Evolutionary conservation across 192 early-diverging fungal species (phyloP).

Genomic region (Backusella tarrabulga): DNA sequence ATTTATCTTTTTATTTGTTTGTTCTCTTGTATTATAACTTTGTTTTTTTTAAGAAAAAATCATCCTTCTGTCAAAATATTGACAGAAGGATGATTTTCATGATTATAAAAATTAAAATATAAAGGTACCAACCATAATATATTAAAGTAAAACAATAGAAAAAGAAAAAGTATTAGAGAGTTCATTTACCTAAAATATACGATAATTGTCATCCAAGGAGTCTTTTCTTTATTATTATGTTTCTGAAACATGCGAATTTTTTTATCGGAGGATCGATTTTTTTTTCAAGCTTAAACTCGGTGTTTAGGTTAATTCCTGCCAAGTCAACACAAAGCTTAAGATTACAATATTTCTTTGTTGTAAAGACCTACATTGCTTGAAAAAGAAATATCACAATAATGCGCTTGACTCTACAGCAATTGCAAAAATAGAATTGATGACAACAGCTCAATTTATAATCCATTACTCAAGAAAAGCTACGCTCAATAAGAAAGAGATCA

Average conservation of each 20-base stretch:
- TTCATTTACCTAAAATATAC: not conserved
- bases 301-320: not conserved
- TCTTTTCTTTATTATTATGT: not conserved
- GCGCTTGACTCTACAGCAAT: too few species aligned
- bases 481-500: too few species aligned
- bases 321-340: too few species aligned
- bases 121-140: not conserved
- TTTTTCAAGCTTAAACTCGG: not conserved
- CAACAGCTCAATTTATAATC: too few species aligned
- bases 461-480: too few species aligned
- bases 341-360: too few species aligned
- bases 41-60: not conserved
- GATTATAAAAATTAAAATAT: not conserved
- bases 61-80: not conserved
- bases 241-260: not conserved
- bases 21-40: not conserved
- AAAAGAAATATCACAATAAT: too few species aligned
- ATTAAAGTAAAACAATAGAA: not conserved
- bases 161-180: not conserved
- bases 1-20: not conserved
- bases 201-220: not conserved
- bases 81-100: not conserved
- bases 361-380: too few species aligned
- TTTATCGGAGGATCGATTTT: not conserved
- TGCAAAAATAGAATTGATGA: too few species aligned